Base-by-base conservation (phyloP, 805 yeast genomes). In the Zygoascus biomembranicola region DNA sequence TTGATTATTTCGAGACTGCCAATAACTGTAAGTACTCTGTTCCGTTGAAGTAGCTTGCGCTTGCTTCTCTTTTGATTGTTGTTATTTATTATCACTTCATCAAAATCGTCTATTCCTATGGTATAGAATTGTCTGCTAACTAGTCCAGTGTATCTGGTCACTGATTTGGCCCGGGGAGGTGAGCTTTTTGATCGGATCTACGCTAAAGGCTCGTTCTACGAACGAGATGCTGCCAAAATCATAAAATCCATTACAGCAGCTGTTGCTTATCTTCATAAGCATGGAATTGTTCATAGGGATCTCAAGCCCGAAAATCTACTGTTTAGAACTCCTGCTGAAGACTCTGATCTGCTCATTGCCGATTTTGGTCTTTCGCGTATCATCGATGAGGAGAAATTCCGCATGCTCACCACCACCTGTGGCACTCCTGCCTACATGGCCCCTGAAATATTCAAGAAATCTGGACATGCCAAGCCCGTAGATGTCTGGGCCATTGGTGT, bases 401-500 rank as follows among this genome's bases (percentile, higher is more conserved):
- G 67, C 53, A 55, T 68, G 68, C 65, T 75, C 57, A 66, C 72
- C 57, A 73, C 84, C 54, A 68, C 81, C 41, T 74, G 84, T 61
- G 92, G 92, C 0, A 85, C 92, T 0, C 76, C 85, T 6, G 82
- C 87, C 19, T 85, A 85, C 66, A 80, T 85, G 77, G 85, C 90
- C 0, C 92, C 92, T 0, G 90, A 85, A 62, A 74, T 85, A 43
- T 71, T 79, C 52, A 66, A 71, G 14, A 70, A 77, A 49, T 64
- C 69, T 43, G 80, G 81, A n/a, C 85, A 84, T 59, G 77, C 78
- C 26, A 73, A 69, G 57, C 75, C 79, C 2, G 84, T 84, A 2
- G 92, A 85, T 63, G 73, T 85, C 32, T 85, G 92, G 92, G 85
- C 90, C 0, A 71, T 85, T 28, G 92, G 90, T 1, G 89, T 85